These are phyloP conservation scores for Pelargonium australe DNA, from an alignment of 441 rosid genomes.

Conservation along the genomic window DNA sequence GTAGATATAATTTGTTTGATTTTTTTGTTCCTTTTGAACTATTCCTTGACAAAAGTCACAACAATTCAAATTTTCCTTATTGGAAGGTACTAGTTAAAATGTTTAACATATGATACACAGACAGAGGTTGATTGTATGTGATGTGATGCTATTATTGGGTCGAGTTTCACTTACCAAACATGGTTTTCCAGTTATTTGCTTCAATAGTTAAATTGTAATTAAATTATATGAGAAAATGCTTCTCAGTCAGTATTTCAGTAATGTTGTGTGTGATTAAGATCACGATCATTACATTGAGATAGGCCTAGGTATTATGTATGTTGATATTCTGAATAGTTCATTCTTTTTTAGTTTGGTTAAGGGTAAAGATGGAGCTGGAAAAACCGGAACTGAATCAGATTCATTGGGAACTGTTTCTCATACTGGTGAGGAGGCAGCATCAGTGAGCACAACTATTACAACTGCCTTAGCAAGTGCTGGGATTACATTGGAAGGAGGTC, in stretches of 20 bases:
- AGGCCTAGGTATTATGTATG: slow-evolving; percentile 7
- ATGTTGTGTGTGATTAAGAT: background rate
- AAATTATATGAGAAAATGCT: slow-evolving; percentile 7
- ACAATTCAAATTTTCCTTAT: background rate
- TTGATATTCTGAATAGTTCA: slow-evolving; percentile 7
- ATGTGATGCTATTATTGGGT: too few relatives aligned
- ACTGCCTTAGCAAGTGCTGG: slow-evolving; percentile 83
- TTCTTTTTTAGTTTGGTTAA: slow-evolving; percentile 42
- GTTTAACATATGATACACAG: background rate
- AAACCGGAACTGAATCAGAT: slow-evolving; percentile 42
- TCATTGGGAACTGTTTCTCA: slow-evolving; percentile 27
- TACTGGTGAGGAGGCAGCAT: slow-evolving; percentile 35
- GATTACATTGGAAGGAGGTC: slow-evolving; percentile 67
- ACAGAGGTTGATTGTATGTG: background rate
- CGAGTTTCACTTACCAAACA: too few relatives aligned
- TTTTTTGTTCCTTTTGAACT: background rate
- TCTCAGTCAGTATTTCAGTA: background rate
- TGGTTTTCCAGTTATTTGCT: too few relatives aligned
- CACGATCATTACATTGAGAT: background rate
- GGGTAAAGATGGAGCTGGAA: slow-evolving; percentile 49
- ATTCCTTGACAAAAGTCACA: background rate
- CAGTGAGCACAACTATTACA: slow-evolving; percentile 39
- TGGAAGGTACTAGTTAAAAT: background rate
- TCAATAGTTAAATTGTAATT: background rate
- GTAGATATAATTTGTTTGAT: slow-evolving; percentile 6